Percentiles rank a stretch among this genome's conserved stretches.
Evolutionary conservation across 129 eudicot species (phyloP).

Genomic region (Heracleum sosnowskyi): DNA sequence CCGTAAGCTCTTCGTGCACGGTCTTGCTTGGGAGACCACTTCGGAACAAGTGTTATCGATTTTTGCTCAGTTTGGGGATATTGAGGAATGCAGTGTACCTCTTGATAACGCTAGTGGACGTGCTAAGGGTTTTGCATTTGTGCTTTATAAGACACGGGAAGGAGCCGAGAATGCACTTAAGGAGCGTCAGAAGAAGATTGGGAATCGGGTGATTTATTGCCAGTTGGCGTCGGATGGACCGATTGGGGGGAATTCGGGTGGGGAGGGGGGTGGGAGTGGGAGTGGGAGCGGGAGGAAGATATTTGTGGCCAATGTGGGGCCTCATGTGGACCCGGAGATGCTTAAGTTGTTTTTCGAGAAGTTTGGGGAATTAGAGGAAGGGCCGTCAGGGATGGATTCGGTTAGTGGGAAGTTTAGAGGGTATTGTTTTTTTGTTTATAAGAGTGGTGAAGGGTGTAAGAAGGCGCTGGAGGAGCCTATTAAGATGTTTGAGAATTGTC

Average conservation of each 20-base stretch:
- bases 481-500: conserved; percentile 57
- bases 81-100: conserved; percentile 57
- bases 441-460: conserved; percentile 46
- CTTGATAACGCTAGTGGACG: conserved; percentile 58
- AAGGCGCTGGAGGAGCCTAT: conserved; percentile 67
- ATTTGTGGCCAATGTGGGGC: conserved; percentile 58
- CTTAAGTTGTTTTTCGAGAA: conserved; percentile 35
- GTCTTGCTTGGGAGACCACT: conserved; percentile 80
- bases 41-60: conserved; percentile 42
- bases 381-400: conserved; percentile 64
- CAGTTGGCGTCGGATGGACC: conserved; percentile 70
- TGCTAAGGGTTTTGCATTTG: conserved; percentile 73
- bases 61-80: conserved; percentile 56
- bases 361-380: conserved; percentile 83
- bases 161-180: conserved; percentile 52
- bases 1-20: conserved; percentile 77
- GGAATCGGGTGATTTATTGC: conserved; percentile 55
- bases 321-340: conserved; percentile 40
- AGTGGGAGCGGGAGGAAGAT: conserved; percentile 62
- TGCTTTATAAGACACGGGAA: conserved; percentile 46
- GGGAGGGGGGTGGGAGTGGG: conserved; percentile 21
- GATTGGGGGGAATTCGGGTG: conserved; percentile 8
- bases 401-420: conserved; percentile 59
- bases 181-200: conserved; percentile 67
- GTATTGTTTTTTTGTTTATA: conserved; percentile 57